Conservation (phyloP, 352 stramenopile genomes). For the Pythium myriotylum region DNA sequence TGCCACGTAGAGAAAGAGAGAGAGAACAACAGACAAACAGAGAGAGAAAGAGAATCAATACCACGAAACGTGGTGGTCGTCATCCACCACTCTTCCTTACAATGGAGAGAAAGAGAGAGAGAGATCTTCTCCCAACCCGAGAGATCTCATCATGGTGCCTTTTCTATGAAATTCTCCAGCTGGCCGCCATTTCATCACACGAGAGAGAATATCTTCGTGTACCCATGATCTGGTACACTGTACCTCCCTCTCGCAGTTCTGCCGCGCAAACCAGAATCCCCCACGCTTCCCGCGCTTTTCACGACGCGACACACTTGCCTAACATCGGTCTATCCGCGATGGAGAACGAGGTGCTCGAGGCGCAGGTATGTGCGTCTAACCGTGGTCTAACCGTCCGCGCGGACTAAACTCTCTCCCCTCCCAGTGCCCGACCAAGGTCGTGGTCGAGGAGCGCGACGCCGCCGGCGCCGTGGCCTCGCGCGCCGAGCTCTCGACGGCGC, state of each 20-base stretch:
- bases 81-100: too few species aligned
- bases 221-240: constrained; percentile 23
- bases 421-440: constrained; percentile 60
- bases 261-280: constrained; percentile 41
- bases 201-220: constrained; percentile 9
- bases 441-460: constrained; percentile 50
- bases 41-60: too few species aligned
- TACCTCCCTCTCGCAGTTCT: constrained; percentile 31
- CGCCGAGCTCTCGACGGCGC: constrained; percentile 35
- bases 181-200: constrained; percentile 6
- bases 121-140: too few species aligned
- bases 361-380: constrained; percentile 6
- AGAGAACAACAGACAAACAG: too few species aligned
- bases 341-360: constrained; percentile 12
- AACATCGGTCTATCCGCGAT: background rate
- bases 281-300: constrained; percentile 21
- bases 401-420: background rate
- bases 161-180: too few species aligned
- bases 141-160: too few species aligned
- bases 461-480: constrained; percentile 43
- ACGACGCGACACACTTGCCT: background rate
- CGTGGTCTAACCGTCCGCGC: background rate
- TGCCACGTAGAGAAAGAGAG: too few species aligned
- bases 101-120: too few species aligned
- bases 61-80: too few species aligned